These are phyloP conservation scores for Purshia tridentata DNA, from an alignment of 306 rosid species.

Conservation along the genomic window DNA sequence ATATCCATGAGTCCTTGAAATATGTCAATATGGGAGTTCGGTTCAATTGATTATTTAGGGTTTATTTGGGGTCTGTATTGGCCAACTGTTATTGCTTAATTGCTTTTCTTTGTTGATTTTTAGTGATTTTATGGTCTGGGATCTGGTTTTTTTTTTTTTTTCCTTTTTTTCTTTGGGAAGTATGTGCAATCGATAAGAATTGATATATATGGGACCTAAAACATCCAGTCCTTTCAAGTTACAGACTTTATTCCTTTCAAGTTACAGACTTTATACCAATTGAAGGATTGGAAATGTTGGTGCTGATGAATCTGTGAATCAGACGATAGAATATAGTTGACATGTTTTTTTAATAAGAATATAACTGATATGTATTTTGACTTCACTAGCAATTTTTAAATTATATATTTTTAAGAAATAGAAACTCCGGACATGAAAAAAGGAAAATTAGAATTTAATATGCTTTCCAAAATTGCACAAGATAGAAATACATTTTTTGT, in stretches of 20 bases:
- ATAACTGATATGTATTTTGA: background rate
- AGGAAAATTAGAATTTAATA: background rate
- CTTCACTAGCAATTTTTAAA: background rate
- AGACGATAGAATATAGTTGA: background rate
- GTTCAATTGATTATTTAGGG: conserved; percentile 6
- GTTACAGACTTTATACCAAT: background rate
- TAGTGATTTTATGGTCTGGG: background rate
- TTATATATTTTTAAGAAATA: background rate
- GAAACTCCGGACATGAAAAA: background rate
- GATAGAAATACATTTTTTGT: background rate
- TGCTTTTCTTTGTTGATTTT: background rate
- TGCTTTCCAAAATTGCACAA: background rate
- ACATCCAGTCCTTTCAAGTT: background rate
- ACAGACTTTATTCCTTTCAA: background rate
- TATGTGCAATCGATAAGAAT: background rate
- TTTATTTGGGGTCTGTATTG: background rate
- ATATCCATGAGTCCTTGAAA: background rate
- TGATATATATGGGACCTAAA: background rate
- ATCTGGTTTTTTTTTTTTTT: background rate
- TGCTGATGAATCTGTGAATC: background rate
- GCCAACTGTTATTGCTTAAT: background rate
- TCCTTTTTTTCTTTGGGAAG: background rate
- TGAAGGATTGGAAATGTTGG: background rate
- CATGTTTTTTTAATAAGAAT: background rate
- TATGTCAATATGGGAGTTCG: background rate